Evolutionary conservation across 371 early-diverging fungal genomes (phyloP).

Genomic region (Mortierella sp.): DNA sequence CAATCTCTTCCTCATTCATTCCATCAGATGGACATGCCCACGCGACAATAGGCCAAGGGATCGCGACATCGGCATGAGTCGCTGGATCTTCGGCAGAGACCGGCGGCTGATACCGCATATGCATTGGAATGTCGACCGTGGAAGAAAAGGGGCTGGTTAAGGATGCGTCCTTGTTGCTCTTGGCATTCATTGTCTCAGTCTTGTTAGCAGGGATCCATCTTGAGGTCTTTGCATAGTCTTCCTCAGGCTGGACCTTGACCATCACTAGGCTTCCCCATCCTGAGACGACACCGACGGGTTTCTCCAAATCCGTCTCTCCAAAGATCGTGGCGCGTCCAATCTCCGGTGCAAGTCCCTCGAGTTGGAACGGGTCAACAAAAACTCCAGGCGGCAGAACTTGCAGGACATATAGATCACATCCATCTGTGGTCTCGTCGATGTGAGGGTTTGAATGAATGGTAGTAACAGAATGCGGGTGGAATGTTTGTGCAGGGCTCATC

Average conservation of each 20-base stretch:
- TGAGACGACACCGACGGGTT: slow-evolving; percentile 49
- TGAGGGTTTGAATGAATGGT: slow-evolving; percentile 45
- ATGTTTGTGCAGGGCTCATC: slow-evolving; percentile 43
- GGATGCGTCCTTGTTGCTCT: not conserved
- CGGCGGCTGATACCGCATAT: slow-evolving; percentile 53
- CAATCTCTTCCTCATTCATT: not conserved
- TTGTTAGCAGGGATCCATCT: slow-evolving; percentile 28
- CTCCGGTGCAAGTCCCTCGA: slow-evolving; percentile 43
- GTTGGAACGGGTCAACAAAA: slow-evolving; percentile 54
- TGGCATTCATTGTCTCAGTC: not conserved
- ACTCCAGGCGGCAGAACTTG: slow-evolving; percentile 43
- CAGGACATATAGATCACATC: slow-evolving; percentile 38
- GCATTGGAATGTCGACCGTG: slow-evolving; percentile 50
- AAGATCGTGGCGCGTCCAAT: slow-evolving; percentile 37
- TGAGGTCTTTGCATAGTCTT: slow-evolving; percentile 34
- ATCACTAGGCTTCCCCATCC: slow-evolving; percentile 53
- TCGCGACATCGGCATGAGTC: slow-evolving; percentile 26
- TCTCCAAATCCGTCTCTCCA: slow-evolving; percentile 54
- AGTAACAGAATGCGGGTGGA: slow-evolving; percentile 52
- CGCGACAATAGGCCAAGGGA: slow-evolving; percentile 50
- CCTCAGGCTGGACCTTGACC: slow-evolving; percentile 45
- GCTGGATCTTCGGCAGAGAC: slow-evolving; percentile 23
- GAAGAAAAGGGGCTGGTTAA: slow-evolving; percentile 16
- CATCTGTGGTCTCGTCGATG: slow-evolving; percentile 23
- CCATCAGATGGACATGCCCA: slow-evolving; percentile 32